Percentiles rank a stretch among this genome's conserved stretches.
Evolutionary conservation across 2,329 filamentous ascomycete genomes (phyloP).

Genomic region (Aspergillus sp.): DNA sequence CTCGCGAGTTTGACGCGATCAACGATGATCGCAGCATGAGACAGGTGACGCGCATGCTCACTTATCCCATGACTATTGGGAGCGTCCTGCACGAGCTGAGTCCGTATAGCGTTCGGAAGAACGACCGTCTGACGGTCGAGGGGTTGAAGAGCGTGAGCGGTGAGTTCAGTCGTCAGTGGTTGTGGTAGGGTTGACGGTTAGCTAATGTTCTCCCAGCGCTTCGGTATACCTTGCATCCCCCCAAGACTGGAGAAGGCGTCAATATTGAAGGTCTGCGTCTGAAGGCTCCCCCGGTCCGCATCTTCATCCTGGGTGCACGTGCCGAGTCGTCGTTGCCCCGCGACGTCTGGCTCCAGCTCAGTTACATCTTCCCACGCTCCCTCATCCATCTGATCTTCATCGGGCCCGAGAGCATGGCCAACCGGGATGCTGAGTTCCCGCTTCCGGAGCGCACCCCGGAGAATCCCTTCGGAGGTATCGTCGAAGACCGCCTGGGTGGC

Average conservation of each 20-base stretch:
- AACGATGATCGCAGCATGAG: slow-evolving; percentile 88
- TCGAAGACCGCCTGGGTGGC: slow-evolving; percentile 85
- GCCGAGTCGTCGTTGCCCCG: slow-evolving; percentile 96
- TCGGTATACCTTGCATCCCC: slow-evolving; percentile 90
- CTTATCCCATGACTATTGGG: slow-evolving; percentile 88
- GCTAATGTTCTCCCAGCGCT: slow-evolving; percentile 60
- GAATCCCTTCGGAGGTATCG: slow-evolving; percentile 91
- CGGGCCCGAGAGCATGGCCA: slow-evolving; percentile 92
- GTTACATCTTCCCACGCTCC: slow-evolving; percentile 92
- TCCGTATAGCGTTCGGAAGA: slow-evolving; percentile 78
- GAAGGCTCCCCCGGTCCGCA: slow-evolving; percentile 80
- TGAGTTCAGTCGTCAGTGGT: slow-evolving; percentile 45
- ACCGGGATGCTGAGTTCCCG: slow-evolving; percentile 89
- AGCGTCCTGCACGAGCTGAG: slow-evolving; percentile 93
- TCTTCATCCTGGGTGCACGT: slow-evolving; percentile 91
- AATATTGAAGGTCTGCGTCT: slow-evolving; percentile 77
- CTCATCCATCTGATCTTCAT: slow-evolving; percentile 91
- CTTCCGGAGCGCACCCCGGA: slow-evolving; percentile 77
- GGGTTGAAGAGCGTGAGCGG: slow-evolving; percentile 92
- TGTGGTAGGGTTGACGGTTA: neutral
- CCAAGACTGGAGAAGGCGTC: slow-evolving; percentile 70
- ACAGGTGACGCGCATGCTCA: slow-evolving; percentile 88
- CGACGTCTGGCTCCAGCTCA: slow-evolving; percentile 88
- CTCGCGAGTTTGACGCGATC: slow-evolving; percentile 84
- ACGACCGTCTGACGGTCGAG: slow-evolving; percentile 76